Evolutionary conservation across 257 asterid genomes (phyloP), one percentile per base, ranked within the genome.

Genomic region (Gentiana dahurica): DNA sequence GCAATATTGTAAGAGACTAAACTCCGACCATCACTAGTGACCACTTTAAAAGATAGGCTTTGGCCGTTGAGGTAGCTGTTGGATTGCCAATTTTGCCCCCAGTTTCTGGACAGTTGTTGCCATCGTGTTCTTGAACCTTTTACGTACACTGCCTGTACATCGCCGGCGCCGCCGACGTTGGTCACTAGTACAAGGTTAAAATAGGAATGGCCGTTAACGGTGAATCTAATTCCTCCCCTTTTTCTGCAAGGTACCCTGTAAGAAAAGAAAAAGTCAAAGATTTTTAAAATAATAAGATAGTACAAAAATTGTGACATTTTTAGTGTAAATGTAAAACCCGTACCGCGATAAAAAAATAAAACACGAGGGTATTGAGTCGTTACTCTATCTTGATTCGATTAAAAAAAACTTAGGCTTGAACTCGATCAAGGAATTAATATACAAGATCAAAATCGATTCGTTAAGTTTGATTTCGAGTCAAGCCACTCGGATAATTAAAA

Each of bases 81-180:
- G 67, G 92, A 86, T 57, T 89, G 97, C 97, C 97, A 89, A 12
- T 89, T 86, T 60, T 89, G 97, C 3, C 97, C 97, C 97, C 97
- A 89, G 15, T 89, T 89, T 66, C 97, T 82, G 6, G 97, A 84
- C 97, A 89, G 83, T 8, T 78, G 77, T 61, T 83, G 94, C 97
- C 97, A 89, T 0, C 75, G 70, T 2, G 93, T 80, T 70, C 88
- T 79, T 53, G 97, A 81, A 1, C 97, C 97, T 58, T 89, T 89
- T 49, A 89, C 80, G 78, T 62, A 89, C 34, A 86, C 83, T 0
- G 97, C 54, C 1, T 77, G 83, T 1, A 82, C 93, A 37, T 89
- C 97, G 6, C 97, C 97, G 1, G 97, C 79, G 8, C 97, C 94
- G 0, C 95, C 97, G 0, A 89, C 97, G 34, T 89, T 89, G 1